These are phyloP conservation scores for peach (Prunus persica) DNA, from an alignment of 306 rosid genomes.

Conservation along the genomic window Prunus_persica_NCBIv2 NC_034011.1:4479501-4480000, in stretches of 20 bases:
- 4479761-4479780: conserved; percentile 56
- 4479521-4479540: background rate
- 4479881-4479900: conserved; percentile 27
- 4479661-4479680: conserved; percentile 59
- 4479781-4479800: conserved; percentile 29
- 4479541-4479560: background rate
- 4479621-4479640: conserved; percentile 68
- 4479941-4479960: conserved; percentile 35
- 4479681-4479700: conserved; percentile 76
- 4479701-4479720: conserved; percentile 81
- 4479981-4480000: conserved; percentile 26
- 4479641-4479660: conserved; percentile 61
- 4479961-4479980: conserved; percentile 27
- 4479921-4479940: conserved; percentile 28
- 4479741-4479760: conserved; percentile 71
- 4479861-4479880: conserved; percentile 25
- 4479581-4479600: conserved; percentile 21
- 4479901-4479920: conserved; percentile 37
- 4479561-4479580: background rate
- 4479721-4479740: conserved; percentile 90
- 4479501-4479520: background rate
- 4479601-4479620: conserved; percentile 86
- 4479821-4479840: conserved; percentile 22
- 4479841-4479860: conserved; percentile 24
- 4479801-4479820: conserved; percentile 20